A percentile compares a stretch with the other conserved stretches of the same genome.
Conservation (phyloP, 2,329 filamentous ascomycete genomes). For the Diaporthe vexans region DNA sequence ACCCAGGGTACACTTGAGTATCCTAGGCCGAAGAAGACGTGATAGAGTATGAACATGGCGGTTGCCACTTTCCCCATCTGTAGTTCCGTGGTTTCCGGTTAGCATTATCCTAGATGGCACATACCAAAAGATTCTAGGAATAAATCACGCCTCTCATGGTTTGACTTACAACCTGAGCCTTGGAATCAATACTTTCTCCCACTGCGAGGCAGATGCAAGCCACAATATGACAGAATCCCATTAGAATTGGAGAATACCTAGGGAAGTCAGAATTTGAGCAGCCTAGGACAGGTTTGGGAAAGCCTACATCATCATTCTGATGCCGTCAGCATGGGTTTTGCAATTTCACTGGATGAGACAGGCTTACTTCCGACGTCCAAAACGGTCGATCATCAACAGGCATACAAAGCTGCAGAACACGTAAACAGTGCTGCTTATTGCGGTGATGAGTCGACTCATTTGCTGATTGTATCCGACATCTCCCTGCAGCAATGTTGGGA, state of each 20-base stretch:
- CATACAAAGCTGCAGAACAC: constrained; percentile 53
- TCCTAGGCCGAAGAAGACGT: constrained; percentile 57
- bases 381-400: constrained; percentile 55
- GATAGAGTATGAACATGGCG: constrained; percentile 59
- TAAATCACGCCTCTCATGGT: no score
- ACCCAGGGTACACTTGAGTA: constrained; percentile 58
- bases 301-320: constrained; percentile 55
- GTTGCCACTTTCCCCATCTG: constrained; percentile 55
- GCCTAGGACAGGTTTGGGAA: fast-evolving
- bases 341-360: not conserved
- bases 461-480: constrained; percentile 63
- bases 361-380: constrained; percentile 56
- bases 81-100: not conserved
- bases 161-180: constrained; percentile 45
- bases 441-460: constrained; percentile 67
- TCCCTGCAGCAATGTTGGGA: constrained; percentile 69
- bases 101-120: not conserved
- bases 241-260: constrained; percentile 50
- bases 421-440: constrained; percentile 61
- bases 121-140: not conserved
- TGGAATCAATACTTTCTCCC: constrained; percentile 47
- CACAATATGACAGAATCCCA: constrained; percentile 54
- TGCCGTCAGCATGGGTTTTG: not conserved
- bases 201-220: constrained; percentile 48
- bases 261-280: not conserved